A percentile compares a stretch with the other conserved stretches of the same genome.
phyloP scores from a whole-genome alignment of 2,329 filamentous ascomycete genomes.

The Cryphonectria parasitica region DNA sequence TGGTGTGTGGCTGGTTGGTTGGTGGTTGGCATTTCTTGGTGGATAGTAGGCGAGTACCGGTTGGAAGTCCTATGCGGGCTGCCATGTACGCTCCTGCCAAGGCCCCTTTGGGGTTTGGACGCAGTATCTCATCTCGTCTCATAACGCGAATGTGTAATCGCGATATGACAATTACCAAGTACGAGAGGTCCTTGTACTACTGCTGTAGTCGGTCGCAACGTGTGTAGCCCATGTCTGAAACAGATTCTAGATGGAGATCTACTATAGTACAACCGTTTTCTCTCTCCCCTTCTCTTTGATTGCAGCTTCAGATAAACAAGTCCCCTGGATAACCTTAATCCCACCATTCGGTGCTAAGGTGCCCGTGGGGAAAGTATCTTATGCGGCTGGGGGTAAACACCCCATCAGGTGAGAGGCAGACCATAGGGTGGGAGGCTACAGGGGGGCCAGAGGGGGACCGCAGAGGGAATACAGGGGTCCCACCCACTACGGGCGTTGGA shows the following conservation, averaged over 20 bases:
- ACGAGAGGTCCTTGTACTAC: not conserved
- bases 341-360: not conserved
- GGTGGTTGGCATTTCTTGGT: not conserved
- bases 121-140: not conserved
- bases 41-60: no score
- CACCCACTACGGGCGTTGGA: not conserved
- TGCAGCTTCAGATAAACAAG: not conserved
- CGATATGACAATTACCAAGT: not conserved
- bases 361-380: not conserved
- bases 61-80: not conserved
- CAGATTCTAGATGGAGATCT: not conserved
- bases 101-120: not conserved
- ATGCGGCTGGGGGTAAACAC: not conserved
- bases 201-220: not conserved
- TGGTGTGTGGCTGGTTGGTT: no score
- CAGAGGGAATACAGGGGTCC: not conserved
- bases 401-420: not conserved
- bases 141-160: not conserved
- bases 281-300: not conserved
- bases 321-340: conserved; percentile 3
- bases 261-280: not conserved
- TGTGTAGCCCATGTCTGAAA: not conserved
- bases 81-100: not conserved
- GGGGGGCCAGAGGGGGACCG: not conserved
- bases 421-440: not conserved